Conservation (phyloP, 176 grass and related monocot species). For the Rhynchospora breviuscula region DNA sequence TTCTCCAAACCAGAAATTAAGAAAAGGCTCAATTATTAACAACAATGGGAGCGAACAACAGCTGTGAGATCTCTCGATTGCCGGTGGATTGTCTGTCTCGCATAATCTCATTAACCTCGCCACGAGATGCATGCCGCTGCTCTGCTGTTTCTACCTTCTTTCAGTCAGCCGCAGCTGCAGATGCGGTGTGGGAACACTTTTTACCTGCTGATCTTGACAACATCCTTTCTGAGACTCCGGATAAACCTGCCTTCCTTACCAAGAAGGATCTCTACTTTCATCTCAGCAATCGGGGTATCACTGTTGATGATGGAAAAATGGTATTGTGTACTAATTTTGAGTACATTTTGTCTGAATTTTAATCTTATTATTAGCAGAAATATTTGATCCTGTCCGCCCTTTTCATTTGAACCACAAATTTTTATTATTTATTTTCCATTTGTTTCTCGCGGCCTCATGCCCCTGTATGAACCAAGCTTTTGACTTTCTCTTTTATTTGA, state of each 20-base stretch:
- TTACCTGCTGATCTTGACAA: neutral
- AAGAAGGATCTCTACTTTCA: constrained; percentile 12
- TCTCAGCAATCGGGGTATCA: neutral
- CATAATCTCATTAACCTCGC: constrained; percentile 16
- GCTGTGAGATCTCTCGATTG: constrained; percentile 14
- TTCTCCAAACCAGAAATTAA: too few relatives aligned
- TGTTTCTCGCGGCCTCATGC: neutral
- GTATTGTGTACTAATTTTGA: neutral
- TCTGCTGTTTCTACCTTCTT: neutral
- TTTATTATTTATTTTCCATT: neutral
- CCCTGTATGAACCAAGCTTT: neutral
- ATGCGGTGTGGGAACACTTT: neutral
- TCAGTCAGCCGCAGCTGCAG: neutral
- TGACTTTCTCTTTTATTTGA: too few relatives aligned
- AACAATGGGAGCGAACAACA: constrained; percentile 1
- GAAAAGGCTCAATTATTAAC: neutral
- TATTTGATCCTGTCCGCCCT: neutral
- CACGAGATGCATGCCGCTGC: constrained; percentile 5
- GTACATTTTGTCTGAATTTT: neutral
- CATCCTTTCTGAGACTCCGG: neutral
- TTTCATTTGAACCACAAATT: neutral
- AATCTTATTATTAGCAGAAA: neutral
- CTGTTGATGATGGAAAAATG: neutral
- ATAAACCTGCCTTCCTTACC: neutral
- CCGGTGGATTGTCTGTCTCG: neutral